Evolutionary conservation across 2,329 filamentous ascomycete genomes (phyloP).

Genomic region (Penicillium occitanis): DNA sequence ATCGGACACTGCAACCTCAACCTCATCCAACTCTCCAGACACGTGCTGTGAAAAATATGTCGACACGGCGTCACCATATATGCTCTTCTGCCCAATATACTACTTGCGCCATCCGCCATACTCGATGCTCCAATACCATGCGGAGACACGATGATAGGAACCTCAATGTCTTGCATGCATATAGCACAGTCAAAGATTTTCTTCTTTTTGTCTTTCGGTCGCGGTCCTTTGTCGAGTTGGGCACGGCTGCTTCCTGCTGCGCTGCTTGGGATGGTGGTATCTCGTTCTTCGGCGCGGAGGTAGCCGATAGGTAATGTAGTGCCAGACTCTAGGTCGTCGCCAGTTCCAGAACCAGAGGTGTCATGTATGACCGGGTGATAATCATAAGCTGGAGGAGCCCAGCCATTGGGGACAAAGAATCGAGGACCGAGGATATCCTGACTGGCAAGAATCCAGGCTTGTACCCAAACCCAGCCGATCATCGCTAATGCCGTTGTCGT

Average conservation of each 20-base stretch:
- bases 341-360: constrained; percentile 40
- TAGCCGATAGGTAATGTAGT: constrained; percentile 73
- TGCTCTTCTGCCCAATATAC: constrained; percentile 72
- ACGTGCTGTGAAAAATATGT: constrained; percentile 91
- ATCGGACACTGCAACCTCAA: constrained; percentile 92
- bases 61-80: constrained; percentile 98
- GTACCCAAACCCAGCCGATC: constrained; percentile 80
- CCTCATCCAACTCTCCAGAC: constrained; percentile 94
- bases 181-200: constrained; percentile 86
- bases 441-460: constrained; percentile 72
- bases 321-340: constrained; percentile 77
- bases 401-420: constrained; percentile 73
- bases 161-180: constrained; percentile 87
- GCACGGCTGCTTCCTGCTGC: constrained; percentile 23
- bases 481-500: constrained; percentile 63
- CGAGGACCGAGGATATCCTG: constrained; percentile 86
- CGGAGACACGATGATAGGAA: constrained; percentile 65
- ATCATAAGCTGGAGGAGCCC: constrained; percentile 72
- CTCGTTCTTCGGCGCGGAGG: constrained; percentile 52
- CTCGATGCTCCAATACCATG: constrained; percentile 53
- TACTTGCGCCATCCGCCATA: constrained; percentile 50
- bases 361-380: constrained; percentile 83
- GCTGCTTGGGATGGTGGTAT: constrained; percentile 38
- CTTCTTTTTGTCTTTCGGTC: constrained; percentile 51
- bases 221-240: constrained; percentile 36